Base-by-base conservation (phyloP, 495 filamentous ascomycete species). In the Sordaria brevicollis region DNA sequence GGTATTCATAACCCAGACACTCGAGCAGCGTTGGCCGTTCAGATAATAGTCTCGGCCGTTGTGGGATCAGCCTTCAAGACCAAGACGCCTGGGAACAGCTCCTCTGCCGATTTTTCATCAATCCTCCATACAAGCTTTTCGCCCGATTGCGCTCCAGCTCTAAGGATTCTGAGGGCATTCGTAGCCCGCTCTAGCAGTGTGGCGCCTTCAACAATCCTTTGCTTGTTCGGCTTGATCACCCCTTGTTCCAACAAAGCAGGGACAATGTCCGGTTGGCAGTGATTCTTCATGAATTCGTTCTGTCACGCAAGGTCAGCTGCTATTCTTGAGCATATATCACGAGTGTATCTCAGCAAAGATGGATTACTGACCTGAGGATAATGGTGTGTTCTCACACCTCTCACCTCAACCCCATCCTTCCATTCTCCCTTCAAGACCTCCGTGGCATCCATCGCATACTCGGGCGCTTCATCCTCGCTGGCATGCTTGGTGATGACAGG, bases 61-160 rank as follows among this genome's bases (percentile, higher is more conserved):
- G 65, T 66, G 65, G 35, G 33, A 66, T 35, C 31, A 66, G 21
- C 35, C 17, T 66, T 37, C 17, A 29, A 19, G 3, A 19, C 65
- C 2, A 25, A 19, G 65, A 35, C 19, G 15, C 39, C 31, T 10
- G 25, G 31, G 9, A 65, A 21, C n/a, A 29, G 29, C 17, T 68
- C 39, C 9, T 62, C 11, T n/a, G 39, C 67, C 38, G 65, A 74
- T 39, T 81, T 79, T 19, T 75, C 72, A 13, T 62, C 49, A 31
- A 86, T 77, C 37, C 79, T 79, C 85, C 83, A 86, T 11, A 86
- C 80, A 21, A 85, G 73, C 74, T 81, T 83, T 79, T 86, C 82
- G 17, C 82, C 83, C 69, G 81, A 84, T 19, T 80, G 78, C 19
- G 79, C 84, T 68, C 79, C 73, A 62, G 78, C 70, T 34, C 82